Evolutionary conservation across 345 rosid species (phyloP).

Genomic region (Populus deltoides): DNA sequence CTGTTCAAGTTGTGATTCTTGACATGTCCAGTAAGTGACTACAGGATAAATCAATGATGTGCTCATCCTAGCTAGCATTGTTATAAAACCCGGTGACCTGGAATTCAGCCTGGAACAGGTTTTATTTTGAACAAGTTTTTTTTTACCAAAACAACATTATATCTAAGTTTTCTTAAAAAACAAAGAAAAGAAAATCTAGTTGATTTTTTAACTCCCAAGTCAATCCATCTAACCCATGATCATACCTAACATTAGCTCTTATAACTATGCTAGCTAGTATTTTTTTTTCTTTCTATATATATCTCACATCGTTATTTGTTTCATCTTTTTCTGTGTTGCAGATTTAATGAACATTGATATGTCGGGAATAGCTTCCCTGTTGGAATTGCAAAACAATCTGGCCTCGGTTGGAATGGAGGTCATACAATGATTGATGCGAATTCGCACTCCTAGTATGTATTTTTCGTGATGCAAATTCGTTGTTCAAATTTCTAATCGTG

Average conservation of each 20-base stretch:
- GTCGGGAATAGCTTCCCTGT: conserved; percentile 71
- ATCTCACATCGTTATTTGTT: not conserved
- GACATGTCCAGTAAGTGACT: conserved; percentile 78
- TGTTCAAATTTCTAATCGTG: not conserved
- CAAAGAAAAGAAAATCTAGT: too few species aligned
- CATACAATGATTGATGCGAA: not conserved
- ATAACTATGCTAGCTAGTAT: not conserved
- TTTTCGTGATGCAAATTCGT: not conserved
- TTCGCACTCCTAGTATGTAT: not conserved
- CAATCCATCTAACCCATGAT: too few species aligned
- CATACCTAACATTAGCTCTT: not conserved
- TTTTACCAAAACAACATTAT: too few species aligned
- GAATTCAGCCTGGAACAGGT: too few species aligned
- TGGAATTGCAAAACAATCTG: conserved; percentile 58
- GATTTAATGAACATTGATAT: conserved; percentile 72
- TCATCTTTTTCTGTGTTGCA: conserved; percentile 12
- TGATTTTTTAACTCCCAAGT: too few species aligned
- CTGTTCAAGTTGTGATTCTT: conserved; percentile 54
- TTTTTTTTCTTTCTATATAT: not conserved
- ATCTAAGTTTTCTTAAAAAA: too few species aligned
- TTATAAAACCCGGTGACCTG: too few species aligned
- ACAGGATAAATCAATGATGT: not conserved
- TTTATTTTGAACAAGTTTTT: too few species aligned
- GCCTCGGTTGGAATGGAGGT: conserved; percentile 56
- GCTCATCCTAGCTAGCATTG: not conserved